Base-by-base conservation (phyloP, 441 rosid genomes). In the Arabidopsis lyrata region DNA sequence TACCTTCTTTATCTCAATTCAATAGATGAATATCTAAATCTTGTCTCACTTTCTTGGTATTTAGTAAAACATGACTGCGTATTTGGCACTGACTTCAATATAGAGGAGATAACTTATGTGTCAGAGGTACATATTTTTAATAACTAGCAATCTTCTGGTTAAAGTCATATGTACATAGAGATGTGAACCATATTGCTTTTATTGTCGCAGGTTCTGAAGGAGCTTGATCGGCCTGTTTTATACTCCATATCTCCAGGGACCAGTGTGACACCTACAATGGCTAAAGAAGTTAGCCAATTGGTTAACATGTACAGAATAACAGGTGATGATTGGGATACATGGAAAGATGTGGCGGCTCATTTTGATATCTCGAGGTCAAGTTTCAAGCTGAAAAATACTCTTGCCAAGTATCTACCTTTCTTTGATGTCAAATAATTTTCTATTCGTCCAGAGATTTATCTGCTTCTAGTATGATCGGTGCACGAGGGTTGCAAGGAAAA, bases 181-280 rank as follows among this genome's bases (percentile, higher is more conserved):
- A 53, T 73, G 35, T 73, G 35, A 11, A 16, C 20, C 55, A 41
- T 39, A 15, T 16, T 50, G 22, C 68, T 32, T 47, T 60, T 41
- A 0, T 53, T 31, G 53, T 74, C 53, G 68, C 87, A 92, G 99
- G 89, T 90, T 78, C 83, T 95, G 48, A 82, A 82, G 78, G 83
- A 76, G 77, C 88, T 88, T 29, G 78, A 82, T 74, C 90, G 82
- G 20, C 86, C 96, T 42, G 83, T 95, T 64, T 61, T 95, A 42
- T 95, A 95, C 75, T 95, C 99, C 2, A 18, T 95, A 75, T 95
- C 97, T 58, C 99, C 99, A 56, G 99, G 99, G 72, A 87, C 93
- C 56, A 83, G 91, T 69, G 97, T 80, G 75, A 88, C 89, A 27
- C 97, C 99, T 71, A 66, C 83, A 34, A 81, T 90, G 97, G 97